Base-by-base conservation (phyloP, 2,329 filamentous ascomycete genomes). In the Shiraia sp. region DNA sequence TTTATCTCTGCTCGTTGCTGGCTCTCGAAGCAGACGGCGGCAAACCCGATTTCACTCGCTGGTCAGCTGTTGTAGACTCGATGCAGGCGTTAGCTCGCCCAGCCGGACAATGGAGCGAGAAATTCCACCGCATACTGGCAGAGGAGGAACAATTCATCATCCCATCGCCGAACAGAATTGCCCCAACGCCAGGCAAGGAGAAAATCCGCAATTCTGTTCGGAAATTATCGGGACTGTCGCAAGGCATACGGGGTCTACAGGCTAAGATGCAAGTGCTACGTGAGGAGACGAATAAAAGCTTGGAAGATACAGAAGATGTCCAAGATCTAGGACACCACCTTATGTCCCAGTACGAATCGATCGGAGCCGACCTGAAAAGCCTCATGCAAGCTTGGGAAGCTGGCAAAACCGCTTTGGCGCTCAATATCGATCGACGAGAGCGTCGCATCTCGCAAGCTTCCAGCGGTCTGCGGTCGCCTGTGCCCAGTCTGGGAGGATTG, bases 201-300 rank as follows among this genome's bases (percentile, higher is more conserved):
- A 83, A 89, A 46, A 85, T 92, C 76, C 86, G 91, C 42, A 85
- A 87, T 40, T 92, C 96, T 66, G 80, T 96, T 43, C 86, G 90
- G 46, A 92, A 95, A 64, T 81, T 99, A 29, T 90, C 88, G 61
- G 88, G 87, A 1, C 78, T 99, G 24, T 96, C 90, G 0, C 88
- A 90, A 40, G 91, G 90, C 12, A 95, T 97, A 47, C 85, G 91
- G 19, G 88, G 89, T 9, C 78, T 99, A 34, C 92, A 97, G 70
- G 93, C 93, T 25, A 99, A 97, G 69, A 83, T 99, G 74, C 90
- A 95, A 46, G 78, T 99, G 6, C 74, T 97, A 40, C 84, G 90
- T 35, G 93, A 99, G 67, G 90, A 96, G 68, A 95, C 90, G 0
- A 89, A 88, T 61, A 82, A 82, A 46, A 83, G 83, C 30, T 72